These are phyloP conservation scores for Curvularia lunata DNA, from an alignment of 2,329 filamentous ascomycete genomes.

Conservation along the genomic window DNA sequence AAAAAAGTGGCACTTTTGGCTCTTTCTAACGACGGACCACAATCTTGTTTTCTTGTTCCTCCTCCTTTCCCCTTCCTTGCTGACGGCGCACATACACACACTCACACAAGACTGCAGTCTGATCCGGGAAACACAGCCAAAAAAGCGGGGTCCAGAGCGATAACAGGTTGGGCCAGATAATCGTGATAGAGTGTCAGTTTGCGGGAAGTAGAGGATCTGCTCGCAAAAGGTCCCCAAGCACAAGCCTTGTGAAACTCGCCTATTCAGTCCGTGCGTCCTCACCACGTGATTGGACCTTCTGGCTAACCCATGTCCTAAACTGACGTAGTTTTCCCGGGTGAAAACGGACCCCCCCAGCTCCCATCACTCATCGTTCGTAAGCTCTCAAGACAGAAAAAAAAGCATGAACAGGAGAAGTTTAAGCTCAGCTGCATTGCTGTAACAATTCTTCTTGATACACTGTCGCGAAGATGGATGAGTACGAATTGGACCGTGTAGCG, in stretches of 20 bases:
- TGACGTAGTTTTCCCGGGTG: not conserved
- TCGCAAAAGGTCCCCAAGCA: no score
- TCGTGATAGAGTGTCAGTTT: no score
- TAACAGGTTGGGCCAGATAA: no score
- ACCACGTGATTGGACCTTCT: constrained; percentile 14
- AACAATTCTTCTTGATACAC: not conserved
- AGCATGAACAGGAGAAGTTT: no score
- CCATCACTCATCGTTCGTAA: constrained; percentile 1
- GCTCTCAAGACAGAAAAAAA: not conserved
- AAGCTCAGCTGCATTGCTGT: not conserved
- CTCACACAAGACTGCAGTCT: not conserved
- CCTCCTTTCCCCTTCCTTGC: not conserved
- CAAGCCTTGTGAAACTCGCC: constrained; percentile 12
- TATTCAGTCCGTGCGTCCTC: constrained; percentile 13
- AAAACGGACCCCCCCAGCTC: constrained; percentile 10
- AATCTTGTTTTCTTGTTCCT: not conserved
- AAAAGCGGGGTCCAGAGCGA: no score
- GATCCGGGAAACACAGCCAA: not conserved
- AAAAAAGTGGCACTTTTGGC: no score
- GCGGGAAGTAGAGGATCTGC: no score
- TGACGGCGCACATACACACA: no score
- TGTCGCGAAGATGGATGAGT: constrained; percentile 35
- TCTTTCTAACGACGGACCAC: no score
- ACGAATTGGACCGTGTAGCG: constrained; percentile 33
- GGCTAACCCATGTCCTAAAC: not conserved